These are phyloP conservation scores for Hanseniaspora nectarophila DNA, from an alignment of 805 yeast genomes.

Conservation along the genomic window DNA sequence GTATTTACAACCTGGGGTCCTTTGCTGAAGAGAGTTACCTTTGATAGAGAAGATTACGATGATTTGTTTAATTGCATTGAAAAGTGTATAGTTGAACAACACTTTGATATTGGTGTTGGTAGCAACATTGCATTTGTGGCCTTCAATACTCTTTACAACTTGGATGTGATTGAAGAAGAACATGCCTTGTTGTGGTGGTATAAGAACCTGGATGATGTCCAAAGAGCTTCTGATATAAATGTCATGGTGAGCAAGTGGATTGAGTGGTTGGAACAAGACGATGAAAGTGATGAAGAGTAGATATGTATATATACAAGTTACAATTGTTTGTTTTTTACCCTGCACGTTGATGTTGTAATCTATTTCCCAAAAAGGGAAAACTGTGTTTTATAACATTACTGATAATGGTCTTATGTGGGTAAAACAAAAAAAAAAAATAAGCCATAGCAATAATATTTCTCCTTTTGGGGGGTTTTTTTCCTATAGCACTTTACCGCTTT, in stretches of 20 bases:
- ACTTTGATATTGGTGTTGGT: constrained; percentile 25
- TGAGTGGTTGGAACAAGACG: constrained; percentile 78
- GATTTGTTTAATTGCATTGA: constrained; percentile 49
- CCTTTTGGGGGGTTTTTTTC: too few relatives aligned
- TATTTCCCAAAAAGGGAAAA: too few relatives aligned
- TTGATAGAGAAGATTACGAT: constrained; percentile 63
- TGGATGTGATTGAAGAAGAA: constrained; percentile 74
- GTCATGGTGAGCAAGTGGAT: constrained; percentile 59
- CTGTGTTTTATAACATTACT: too few relatives aligned
- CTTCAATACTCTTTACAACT: constrained; percentile 58
- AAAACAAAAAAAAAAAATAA: neutral
- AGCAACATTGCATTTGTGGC: constrained; percentile 29
- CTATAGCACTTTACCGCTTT: too few relatives aligned
- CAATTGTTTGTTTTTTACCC: too few relatives aligned
- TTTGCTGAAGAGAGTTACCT: constrained; percentile 75
- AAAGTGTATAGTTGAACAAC: constrained; percentile 23
- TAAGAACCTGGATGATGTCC: constrained; percentile 26
- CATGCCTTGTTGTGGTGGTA: constrained; percentile 76
- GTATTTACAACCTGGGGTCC: constrained; percentile 72
- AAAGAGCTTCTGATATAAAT: constrained; percentile 40
- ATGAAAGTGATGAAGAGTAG: constrained; percentile 46
- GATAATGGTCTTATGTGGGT: too few relatives aligned
- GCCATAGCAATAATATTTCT: too few relatives aligned
- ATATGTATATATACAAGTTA: constrained; percentile 21
- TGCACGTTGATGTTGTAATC: neutral